Percentiles rank a stretch among this genome's conserved stretches.
These are phyloP conservation scores for Rhipidocladum racemiflorum DNA, from an alignment of 176 grass and related monocot genomes.

Conservation along the genomic window DNA sequence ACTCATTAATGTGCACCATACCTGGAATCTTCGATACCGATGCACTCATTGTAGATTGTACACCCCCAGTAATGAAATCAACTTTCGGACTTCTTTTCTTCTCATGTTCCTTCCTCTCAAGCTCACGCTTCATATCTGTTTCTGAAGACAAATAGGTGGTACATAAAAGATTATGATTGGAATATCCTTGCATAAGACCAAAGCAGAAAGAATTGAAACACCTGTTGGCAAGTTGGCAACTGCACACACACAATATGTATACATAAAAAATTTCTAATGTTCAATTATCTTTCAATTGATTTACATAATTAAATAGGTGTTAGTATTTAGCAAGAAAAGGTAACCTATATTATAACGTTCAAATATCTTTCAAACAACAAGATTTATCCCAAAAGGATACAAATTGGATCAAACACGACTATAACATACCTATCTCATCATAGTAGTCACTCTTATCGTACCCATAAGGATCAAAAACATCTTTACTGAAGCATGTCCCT, in stretches of 20 bases:
- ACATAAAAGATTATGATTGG: constrained; percentile 9
- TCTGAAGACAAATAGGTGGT: constrained; percentile 46
- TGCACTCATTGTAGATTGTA: constrained; percentile 44
- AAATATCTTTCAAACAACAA: constrained; percentile 8
- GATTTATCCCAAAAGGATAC: neutral
- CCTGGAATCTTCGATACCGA: constrained; percentile 65
- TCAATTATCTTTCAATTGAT: neutral
- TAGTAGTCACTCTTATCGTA: constrained; percentile 84
- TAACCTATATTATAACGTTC: neutral
- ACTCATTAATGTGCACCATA: constrained; percentile 23
- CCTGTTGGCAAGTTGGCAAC: neutral
- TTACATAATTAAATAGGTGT: neutral
- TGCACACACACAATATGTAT: neutral
- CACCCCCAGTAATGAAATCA: constrained; percentile 67
- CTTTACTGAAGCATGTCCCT: constrained; percentile 88
- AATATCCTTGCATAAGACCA: neutral
- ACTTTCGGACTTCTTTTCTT: constrained; percentile 79
- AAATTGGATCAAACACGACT: constrained; percentile 11
- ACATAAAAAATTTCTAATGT: neutral
- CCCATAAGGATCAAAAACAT: constrained; percentile 89
- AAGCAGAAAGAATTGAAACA: neutral
- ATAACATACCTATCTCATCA: constrained; percentile 73
- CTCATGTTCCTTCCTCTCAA: constrained; percentile 84
- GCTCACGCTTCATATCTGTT: constrained; percentile 85
- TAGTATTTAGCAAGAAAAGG: neutral